phyloP scores from a whole-genome alignment of 495 filamentous ascomycete species.

The Penicillium canescens region DNA sequence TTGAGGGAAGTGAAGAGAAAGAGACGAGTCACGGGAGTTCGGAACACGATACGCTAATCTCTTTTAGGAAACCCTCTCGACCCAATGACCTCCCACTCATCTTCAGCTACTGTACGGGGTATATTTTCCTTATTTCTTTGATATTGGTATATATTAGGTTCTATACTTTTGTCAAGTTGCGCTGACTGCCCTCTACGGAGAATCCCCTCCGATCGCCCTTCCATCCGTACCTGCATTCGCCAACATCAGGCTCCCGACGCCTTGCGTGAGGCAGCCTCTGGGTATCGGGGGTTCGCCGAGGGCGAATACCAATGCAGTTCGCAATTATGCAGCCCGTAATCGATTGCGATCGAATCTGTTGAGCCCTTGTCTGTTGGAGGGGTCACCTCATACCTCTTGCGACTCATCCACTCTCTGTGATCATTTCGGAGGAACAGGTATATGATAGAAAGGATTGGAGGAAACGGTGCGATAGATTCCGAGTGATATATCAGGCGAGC shows the following conservation, averaged over 20 bases:
- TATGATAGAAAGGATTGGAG: background rate
- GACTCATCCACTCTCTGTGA: background rate
- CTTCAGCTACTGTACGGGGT: too few species aligned
- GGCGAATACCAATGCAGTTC: too few species aligned
- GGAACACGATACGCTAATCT: conserved; percentile 19
- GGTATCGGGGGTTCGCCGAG: too few species aligned
- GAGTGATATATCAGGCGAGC: background rate
- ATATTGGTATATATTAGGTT: too few species aligned
- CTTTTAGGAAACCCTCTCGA: conserved; percentile 18
- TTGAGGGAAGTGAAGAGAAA: conserved; percentile 30
- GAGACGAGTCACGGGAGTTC: conserved; percentile 33
- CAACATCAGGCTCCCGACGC: too few species aligned
- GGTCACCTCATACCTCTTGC: background rate
- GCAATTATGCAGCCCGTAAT: background rate
- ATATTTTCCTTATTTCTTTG: too few species aligned
- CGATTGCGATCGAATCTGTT: background rate
- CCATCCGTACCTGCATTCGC: too few species aligned
- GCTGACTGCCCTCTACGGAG: too few species aligned
- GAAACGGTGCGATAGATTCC: background rate
- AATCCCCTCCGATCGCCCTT: too few species aligned
- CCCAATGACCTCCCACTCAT: conserved; percentile 12
- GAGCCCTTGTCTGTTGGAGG: background rate
- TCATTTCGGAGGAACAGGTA: background rate
- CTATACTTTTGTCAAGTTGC: too few species aligned
- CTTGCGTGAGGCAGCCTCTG: too few species aligned